Percentiles rank a stretch among this genome's conserved stretches.
Evolutionary conservation across 1,284 basidiomycete species (phyloP).

Genomic region (Trametes sp.): DNA sequence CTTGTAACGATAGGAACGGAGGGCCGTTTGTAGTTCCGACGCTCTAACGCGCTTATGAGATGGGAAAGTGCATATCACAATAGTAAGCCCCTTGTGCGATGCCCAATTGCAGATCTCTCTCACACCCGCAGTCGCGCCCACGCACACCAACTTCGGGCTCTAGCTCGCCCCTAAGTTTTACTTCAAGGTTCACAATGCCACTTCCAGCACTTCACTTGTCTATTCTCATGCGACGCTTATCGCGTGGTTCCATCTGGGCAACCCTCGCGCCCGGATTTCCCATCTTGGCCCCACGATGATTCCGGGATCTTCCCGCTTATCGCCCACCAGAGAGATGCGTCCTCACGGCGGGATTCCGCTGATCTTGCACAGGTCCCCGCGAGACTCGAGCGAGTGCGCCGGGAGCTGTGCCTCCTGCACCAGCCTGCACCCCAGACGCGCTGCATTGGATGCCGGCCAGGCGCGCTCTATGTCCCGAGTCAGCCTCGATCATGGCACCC

Average conservation of each 20-base stretch:
- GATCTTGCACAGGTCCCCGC: constrained; percentile 5
- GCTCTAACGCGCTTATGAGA: not conserved
- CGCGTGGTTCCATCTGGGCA: not conserved
- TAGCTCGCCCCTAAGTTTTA: not conserved
- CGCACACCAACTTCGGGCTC: not conserved
- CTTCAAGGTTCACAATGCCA: not conserved
- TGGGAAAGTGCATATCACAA: not conserved
- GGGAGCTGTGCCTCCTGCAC: not conserved
- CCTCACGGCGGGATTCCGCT: not conserved
- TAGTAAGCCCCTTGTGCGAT: not conserved
- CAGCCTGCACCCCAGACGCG: not conserved
- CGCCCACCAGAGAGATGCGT: not conserved
- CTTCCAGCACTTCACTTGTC: not conserved
- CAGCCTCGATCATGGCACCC: not conserved
- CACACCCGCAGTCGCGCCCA: not conserved
- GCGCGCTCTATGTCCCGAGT: not conserved
- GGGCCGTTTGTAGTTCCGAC: not conserved
- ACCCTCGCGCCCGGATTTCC: not conserved
- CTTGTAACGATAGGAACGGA: constrained; percentile 9
- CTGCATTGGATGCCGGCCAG: not conserved
- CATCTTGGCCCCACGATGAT: not conserved
- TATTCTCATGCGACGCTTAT: not conserved
- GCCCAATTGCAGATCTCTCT: not conserved
- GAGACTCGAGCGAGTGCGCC: not conserved
- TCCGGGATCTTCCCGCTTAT: constrained; percentile 9